Evolutionary conservation across 768 basidiomycete genomes (phyloP), one percentile per base, ranked within the genome.

Genomic region (Tricholoma matsutake): DNA sequence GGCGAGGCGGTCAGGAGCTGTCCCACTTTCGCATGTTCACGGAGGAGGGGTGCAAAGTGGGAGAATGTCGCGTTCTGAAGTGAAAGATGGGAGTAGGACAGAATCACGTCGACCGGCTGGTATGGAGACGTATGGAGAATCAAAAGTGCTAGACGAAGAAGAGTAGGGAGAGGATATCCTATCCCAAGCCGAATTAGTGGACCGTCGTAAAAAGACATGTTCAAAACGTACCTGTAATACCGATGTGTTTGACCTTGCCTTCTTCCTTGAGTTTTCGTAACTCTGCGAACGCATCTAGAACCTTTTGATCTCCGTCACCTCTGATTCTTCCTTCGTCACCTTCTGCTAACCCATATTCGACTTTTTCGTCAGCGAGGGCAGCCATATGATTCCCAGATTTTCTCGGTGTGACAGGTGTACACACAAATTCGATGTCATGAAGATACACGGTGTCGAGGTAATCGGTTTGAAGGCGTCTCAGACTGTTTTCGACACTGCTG

Each of bases 401-500:
- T 49, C 76, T 76, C 1, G 87, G 82, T 29, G 76, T 67, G 43
- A 87, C 76, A 37, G 75, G 71, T 2, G 84, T 80, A 41, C 81
- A 81, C 11, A 94, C 83, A 64, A 86, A 92, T 76, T 95, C 94
- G 53, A 91, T 83, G 69, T 96, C 94, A 68, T 96, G 94, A 31
- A 94, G 74, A 68, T 90, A 94, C 0, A 94, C 90, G 0, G 79
- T 77, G 65, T 96, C 94, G 35, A 96, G 79, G 69, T 94, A 93
- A 60, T 79, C 73, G 10, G 93, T 94, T 55, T 87, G 82, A 59
- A 95, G 68, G 20, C 92, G 84, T 45, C 78, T 73, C 32, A 94
- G 75, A 66, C 89, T 91, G 60, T 83, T 83, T 53, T 78, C 71
- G 16, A 96, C 82, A 63, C 87, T 88, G 20, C 79, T 77, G 16